Evolutionary conservation across 73 alveolate species (phyloP).

Genomic region (Blepharisma stoltei): DNA sequence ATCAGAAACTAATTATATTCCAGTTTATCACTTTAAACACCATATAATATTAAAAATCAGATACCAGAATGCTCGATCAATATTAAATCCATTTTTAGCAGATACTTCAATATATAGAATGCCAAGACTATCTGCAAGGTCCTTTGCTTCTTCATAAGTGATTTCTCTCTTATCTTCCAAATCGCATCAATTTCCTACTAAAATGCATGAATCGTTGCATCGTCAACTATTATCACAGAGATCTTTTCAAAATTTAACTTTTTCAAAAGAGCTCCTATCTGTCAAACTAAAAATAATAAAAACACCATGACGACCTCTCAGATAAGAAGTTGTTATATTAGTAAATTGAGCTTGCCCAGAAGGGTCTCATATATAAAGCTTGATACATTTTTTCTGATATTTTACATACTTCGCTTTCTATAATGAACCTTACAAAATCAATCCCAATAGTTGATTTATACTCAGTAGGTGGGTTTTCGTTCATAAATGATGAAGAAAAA

Average conservation of each 20-base stretch:
- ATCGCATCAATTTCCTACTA: constrained; percentile 57
- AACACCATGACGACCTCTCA: constrained; percentile 56
- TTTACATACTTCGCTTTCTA: constrained; percentile 44
- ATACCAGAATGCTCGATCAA: constrained; percentile 15
- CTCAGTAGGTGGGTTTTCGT: constrained; percentile 40
- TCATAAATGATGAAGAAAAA: constrained; percentile 39
- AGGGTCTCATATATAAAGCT: constrained; percentile 52
- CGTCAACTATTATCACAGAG: not conserved
- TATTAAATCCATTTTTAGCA: constrained; percentile 72
- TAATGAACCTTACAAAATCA: constrained; percentile 34
- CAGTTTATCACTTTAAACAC: too few species aligned
- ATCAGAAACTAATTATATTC: too few species aligned
- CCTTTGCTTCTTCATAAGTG: constrained; percentile 57
- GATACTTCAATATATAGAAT: constrained; percentile 79
- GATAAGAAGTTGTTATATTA: constrained; percentile 52
- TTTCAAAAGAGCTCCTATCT: constrained; percentile 50
- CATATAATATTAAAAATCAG: too few species aligned
- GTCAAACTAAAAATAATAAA: constrained; percentile 47
- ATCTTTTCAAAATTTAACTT: constrained; percentile 50
- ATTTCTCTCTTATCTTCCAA: constrained; percentile 51
- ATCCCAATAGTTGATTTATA: constrained; percentile 62
- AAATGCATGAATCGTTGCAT: constrained; percentile 36
- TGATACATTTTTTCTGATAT: constrained; percentile 46
- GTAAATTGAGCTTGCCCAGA: constrained; percentile 47
- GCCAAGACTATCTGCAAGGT: constrained; percentile 59